Base-by-base conservation (phyloP, 2,329 filamentous ascomycete genomes). In the Epichloe scottii region DNA sequence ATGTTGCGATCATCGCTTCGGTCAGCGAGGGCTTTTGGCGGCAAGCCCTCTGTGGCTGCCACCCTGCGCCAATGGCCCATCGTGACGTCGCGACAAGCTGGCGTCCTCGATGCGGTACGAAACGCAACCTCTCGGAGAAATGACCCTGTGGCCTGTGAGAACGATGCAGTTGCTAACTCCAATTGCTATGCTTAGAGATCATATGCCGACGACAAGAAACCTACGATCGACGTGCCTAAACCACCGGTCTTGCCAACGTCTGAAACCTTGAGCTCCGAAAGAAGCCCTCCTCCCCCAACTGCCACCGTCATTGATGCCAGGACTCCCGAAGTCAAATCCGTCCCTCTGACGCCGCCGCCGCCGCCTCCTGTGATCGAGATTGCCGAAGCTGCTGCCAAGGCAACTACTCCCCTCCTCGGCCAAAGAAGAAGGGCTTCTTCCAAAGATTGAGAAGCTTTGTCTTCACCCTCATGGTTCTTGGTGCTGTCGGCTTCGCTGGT, bases 371-470 rank as follows among this genome's bases (percentile, higher is more conserved):
- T 48, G 14, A 33, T 15, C 15, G 43, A 38, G 23, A 12, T 19
- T 21, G 30, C 30, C 10, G 35, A 46, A 38, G 30, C 41, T 41
- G 43, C 40, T 43, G 21, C n/a, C 21, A 50, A 55, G 21, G 42
- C 56, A 12, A 59, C 68, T 10, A 59, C 17, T n/a, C 33, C 60
- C 64, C 65, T 53, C 63, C 68, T 53, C 66, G 63, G 55, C 68
- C 66, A 8, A 68, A 74, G 73, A 71, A 80, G 77, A 73, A 86
- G 79, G 73, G 82, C 64, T 75, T 81, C 67, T 76, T 81, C 66
- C 79, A 87, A 56, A 81, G 86, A 53, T 79, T 95, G 64, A 79
- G 87, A 60, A 84, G 84, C 64, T 84, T 89, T 64, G 71, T 96
- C 52, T 71, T 90, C 57, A 87, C 86, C 50, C 69, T 96, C 46